Base-by-base conservation (phyloP, 306 rosid genomes). In the Quercus variabilis region DNA sequence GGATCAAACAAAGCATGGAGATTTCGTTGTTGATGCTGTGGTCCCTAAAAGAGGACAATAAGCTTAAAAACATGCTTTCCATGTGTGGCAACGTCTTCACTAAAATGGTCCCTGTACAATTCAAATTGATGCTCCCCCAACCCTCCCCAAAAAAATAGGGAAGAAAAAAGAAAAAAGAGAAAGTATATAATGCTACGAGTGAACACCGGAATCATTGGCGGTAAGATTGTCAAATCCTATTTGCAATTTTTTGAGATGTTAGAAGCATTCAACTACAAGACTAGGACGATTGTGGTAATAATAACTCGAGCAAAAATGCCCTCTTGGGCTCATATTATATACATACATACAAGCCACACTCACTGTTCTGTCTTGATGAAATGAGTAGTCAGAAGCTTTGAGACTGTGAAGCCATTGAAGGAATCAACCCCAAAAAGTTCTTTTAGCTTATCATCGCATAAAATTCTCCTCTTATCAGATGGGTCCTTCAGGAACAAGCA, bases 401-500 rank as follows among this genome's bases (percentile, higher is more conserved):
- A 14, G 46, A 78, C 28, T n/a, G 83, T 74, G 74, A 81, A 62
- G 57, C 80, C 87, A n/a, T 5, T 10, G 80, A 74, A 57, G 14
- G 28, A 13, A 67, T 77, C 81, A 18, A 78, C 81, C 43, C 68
- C 82, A 14, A 8, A 52, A 12, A 72, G 81, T 23, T 65, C 79
- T 31, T 79, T 73, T 58, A 64, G 80, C 73, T 71, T 67, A 35
- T 71, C 74, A 57, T 79, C 84, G 5, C 86, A 76, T 55, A 28
- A 18, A 67, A 56, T 52, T 56, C 78, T 74, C 75, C 72, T 57
- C 76, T 19, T 72, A 73, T 76, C 74, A 19, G 79, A 69, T 20
- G 63, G 83, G 73, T 85, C 88, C 86, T 85, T 70, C 68, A 75
- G 71, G 75, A 81, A 74, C 38, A 41, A 28, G 69, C 59, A 71